A percentile compares a stretch with the other conserved stretches of the same genome.
Conservation (phyloP, 495 filamentous ascomycete species). For the Talaromyces proteolyticus region DNA sequence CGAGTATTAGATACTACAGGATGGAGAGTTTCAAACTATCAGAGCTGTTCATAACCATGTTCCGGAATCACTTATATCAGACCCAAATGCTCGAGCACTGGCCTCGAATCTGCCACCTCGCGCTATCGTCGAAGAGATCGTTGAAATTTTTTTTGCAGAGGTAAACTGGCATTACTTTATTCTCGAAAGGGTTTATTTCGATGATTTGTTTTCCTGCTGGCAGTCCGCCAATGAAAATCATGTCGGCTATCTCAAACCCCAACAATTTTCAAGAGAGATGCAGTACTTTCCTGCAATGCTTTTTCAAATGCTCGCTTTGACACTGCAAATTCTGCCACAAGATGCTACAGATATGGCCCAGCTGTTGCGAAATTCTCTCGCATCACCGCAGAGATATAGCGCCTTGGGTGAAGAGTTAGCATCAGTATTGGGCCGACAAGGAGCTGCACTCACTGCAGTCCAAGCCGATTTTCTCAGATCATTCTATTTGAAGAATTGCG, state of each 20-base stretch:
- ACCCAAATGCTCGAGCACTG: not conserved
- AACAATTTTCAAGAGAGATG: conserved; percentile 6
- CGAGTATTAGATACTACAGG: not conserved
- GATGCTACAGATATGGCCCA: not conserved
- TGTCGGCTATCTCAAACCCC: not conserved
- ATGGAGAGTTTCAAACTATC: not conserved
- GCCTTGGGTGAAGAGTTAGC: not conserved
- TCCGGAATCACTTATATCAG: not conserved
- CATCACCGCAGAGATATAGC: not conserved
- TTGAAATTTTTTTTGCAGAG: conserved; percentile 4
- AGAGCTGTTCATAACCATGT: not conserved
- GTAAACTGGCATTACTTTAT: conserved; percentile 6
- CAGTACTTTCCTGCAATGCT: conserved; percentile 13
- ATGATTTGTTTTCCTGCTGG: conserved; percentile 7
- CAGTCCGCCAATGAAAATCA: not conserved
- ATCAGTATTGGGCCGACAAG: conserved; percentile 1
- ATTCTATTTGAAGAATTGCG: conserved; percentile 9
- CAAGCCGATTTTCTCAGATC: conserved; percentile 5
- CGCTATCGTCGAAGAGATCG: conserved; percentile 3
- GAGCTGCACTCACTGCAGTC: conserved; percentile 1
- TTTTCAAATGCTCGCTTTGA: conserved; percentile 11
- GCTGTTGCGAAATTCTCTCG: not conserved
- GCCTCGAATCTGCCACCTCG: not conserved
- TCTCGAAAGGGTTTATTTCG: conserved; percentile 1
- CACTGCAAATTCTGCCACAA: conserved; percentile 10